Evolutionary conservation across 208 protist species (phyloP), one percentile per base, ranked within the genome.

Genomic region (Crithidia mellificae): DNA sequence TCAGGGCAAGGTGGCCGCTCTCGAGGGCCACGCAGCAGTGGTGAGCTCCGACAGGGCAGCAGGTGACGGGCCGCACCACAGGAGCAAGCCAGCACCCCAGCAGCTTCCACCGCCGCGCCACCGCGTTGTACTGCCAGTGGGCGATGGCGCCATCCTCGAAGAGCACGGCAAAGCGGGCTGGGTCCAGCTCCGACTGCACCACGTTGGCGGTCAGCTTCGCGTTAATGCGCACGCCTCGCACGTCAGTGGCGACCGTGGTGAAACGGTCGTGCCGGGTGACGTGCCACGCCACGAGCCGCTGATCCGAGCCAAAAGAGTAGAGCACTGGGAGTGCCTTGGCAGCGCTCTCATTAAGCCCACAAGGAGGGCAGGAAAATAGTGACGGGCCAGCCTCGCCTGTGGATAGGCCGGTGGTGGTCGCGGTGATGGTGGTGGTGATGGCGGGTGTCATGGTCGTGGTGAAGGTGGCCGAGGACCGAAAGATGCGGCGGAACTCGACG

Each of bases 231-330:
- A 79, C 81, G 12, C 90, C 85, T 20, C 85, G 80, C 20, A 91
- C 79, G 65, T 95, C 90, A 20, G 64, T 63, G 27, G 86, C 54
- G 15, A 92, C 83, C 62, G 64, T 68, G 30, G 70, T 78, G 34
- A 85, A 82, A 43, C 81, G 81, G 61, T 82, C 85, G 44, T 50
- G 63, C 20, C 76, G 64, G 6, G 72, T 50, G 12, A 79, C 24
- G 68, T 90, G 85, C 90, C 90, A 95, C 52, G 90, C 90, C 44
- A 71, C 74, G 22, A 95, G 77, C 24, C 85, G 71, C 68, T 91
- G 86, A 66, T 95, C 83, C 36, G 80, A 87, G 43, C 80, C 73
- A 54, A 90, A 87, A 19, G 86, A 88, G 78, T 91, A 95, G 51
- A 95, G 64, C n/a, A 92, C 57, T 1, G 89, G 89, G 25, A 91